phyloP scores from a whole-genome alignment of 1,284 basidiomycete species.

The Abortiporus biennis region DNA sequence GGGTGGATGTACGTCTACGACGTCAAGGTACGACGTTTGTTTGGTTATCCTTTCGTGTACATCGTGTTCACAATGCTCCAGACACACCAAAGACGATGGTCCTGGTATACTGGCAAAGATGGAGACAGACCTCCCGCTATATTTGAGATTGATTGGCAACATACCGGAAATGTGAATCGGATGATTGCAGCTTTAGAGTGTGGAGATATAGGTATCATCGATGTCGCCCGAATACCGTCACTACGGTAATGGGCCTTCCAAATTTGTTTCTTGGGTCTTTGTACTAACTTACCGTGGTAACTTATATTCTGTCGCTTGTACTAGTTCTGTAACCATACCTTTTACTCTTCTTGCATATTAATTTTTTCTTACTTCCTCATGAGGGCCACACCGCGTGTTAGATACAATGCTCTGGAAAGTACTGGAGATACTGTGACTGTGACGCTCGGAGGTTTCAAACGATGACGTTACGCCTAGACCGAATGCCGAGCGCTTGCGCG shows the following conservation, averaged over 20 bases:
- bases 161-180: conserved; percentile 38
- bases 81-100: conserved; percentile 44
- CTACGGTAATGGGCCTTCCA: conserved; percentile 18
- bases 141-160: conserved; percentile 64
- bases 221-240: conserved; percentile 39
- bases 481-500: too few relatives aligned
- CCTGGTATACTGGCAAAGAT: conserved; percentile 47
- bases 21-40: conserved; percentile 28
- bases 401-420: too few relatives aligned
- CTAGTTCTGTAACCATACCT: too few relatives aligned
- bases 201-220: conserved; percentile 46
- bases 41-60: not conserved
- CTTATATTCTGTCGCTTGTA: too few relatives aligned
- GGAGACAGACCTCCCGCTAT: conserved; percentile 46
- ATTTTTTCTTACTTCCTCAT: too few relatives aligned
- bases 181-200: conserved; percentile 55
- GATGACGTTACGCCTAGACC: too few relatives aligned
- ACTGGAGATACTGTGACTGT: too few relatives aligned
- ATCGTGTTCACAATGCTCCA: conserved; percentile 17
- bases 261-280: not conserved
- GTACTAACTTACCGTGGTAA: too few relatives aligned
- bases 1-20: conserved; percentile 56
- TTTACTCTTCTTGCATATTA: too few relatives aligned
- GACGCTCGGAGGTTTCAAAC: too few relatives aligned
- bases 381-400: too few relatives aligned